phyloP scores from a whole-genome alignment of 208 protist species.

The Novymonas esmeraldas region DNA sequence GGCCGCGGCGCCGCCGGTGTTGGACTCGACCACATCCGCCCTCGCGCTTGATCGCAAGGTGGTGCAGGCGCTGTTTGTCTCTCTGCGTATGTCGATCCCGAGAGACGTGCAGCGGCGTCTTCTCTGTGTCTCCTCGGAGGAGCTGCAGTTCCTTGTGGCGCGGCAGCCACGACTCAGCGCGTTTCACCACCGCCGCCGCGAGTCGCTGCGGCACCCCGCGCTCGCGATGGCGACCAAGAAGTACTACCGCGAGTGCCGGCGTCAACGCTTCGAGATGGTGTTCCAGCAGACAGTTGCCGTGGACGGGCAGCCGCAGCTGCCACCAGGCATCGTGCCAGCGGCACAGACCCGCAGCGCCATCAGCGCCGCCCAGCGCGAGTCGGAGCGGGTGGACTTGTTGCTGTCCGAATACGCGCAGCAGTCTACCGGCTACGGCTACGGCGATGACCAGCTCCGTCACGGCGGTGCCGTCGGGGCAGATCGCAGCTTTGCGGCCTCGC shows the following conservation, averaged over 20 bases:
- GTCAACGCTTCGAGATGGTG: conserved; percentile 25
- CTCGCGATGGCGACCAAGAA: conserved; percentile 78
- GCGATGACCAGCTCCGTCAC: conserved; percentile 14
- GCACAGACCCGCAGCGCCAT: not conserved
- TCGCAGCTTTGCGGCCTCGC: conserved; percentile 1
- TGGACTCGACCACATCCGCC: not conserved
- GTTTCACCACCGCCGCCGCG: conserved; percentile 67
- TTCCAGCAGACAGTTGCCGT: conserved; percentile 16
- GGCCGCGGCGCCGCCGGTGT: not conserved
- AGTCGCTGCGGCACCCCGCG: conserved; percentile 83
- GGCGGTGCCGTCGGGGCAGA: not conserved
- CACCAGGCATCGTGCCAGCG: not conserved
- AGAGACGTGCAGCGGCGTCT: conserved; percentile 47
- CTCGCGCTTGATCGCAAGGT: conserved; percentile 18
- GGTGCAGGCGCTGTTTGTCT: conserved; percentile 65
- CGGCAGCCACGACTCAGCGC: conserved; percentile 67
- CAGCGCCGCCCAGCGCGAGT: conserved; percentile 14
- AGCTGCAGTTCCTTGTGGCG: conserved; percentile 76
- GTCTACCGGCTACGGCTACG: conserved; percentile 11
- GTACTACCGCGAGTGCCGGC: conserved; percentile 56
- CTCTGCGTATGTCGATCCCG: conserved; percentile 67
- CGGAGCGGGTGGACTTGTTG: conserved; percentile 26
- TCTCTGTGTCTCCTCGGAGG: conserved; percentile 42
- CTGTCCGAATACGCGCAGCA: conserved; percentile 33
- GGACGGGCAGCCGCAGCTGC: not conserved